Evolutionary conservation across 2,329 filamentous ascomycete species (phyloP), one percentile per base, ranked within the genome.

Genomic region (Hirsutella minnesotensis): DNA sequence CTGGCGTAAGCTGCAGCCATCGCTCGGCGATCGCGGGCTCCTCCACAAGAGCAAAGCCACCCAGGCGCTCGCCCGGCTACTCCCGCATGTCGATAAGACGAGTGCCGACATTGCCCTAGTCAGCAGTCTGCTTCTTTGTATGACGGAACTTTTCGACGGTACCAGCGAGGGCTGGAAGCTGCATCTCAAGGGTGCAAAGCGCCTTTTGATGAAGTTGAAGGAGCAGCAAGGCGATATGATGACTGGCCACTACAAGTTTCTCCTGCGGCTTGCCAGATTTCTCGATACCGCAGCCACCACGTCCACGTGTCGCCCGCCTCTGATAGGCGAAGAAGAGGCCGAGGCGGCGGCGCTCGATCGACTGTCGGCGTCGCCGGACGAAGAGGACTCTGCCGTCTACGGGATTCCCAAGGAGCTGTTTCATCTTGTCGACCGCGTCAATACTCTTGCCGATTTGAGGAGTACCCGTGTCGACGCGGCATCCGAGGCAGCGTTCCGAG

Each of bases 141-240:
- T 67, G 54, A 64, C 64, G 4, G 65, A 67, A 44, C 48, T 67
- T 9, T 66, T 66, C 19, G 64, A 67, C 42, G 63, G 64, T 33
- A 60, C 62, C 2, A 65, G 62, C 15, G 53, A 59, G 29, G 59
- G 61, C 2, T 67, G 64, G 64, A 63, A 65, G 50, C 57, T 64
- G 42, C 64, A 67, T 44, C 55, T 67, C 16, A 60, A 64, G 41
- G 64, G 62, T 4, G 65, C 64, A n/a, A 62, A 64, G 44, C 52
- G 60, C 3, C 54, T 67, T 4, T 48, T 67, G 8, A 52, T 57
- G 3, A 57, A 62, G 0, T 47, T 61, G 9, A 56, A 54, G 35
- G 52, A 53, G 19, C 52, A 60, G 35, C 49, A 54, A 15, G 54
- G 57, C 15, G 56, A 62, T 20, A 53, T 54, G 35, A 49, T 52